Percentiles rank a stretch among this genome's conserved stretches.
Conservation (phyloP, 345 rosid species). For the Bruguiera sexangula region DNA sequence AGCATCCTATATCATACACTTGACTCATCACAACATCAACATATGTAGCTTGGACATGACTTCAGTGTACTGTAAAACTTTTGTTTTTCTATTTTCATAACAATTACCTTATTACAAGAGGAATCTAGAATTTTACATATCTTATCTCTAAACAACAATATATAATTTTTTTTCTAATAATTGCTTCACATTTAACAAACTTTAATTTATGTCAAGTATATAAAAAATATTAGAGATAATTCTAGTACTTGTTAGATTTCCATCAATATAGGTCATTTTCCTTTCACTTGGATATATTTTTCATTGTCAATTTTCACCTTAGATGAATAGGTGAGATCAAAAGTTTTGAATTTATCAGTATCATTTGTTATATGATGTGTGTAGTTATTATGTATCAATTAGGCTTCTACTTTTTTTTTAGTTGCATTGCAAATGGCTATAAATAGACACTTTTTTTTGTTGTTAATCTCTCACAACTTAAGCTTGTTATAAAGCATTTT, state of each 20-base stretch:
- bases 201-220: neutral
- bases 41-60: neutral
- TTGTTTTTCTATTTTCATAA: neutral
- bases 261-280: too few relatives aligned
- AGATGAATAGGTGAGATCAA: too few relatives aligned
- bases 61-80: neutral
- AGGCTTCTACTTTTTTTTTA: too few relatives aligned
- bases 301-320: too few relatives aligned
- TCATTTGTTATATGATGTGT: too few relatives aligned
- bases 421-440: too few relatives aligned
- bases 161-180: neutral
- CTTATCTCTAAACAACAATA: neutral
- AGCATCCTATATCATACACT: neutral
- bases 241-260: neutral
- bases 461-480: too few relatives aligned
- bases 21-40: neutral
- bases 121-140: neutral
- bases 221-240: neutral
- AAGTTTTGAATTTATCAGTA: too few relatives aligned
- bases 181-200: neutral
- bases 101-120: neutral
- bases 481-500: too few relatives aligned
- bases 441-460: too few relatives aligned
- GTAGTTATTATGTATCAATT: too few relatives aligned
- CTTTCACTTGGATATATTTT: too few relatives aligned